Base-by-base conservation (phyloP, 257 asterid species). In the Primulina eburnea region DNA sequence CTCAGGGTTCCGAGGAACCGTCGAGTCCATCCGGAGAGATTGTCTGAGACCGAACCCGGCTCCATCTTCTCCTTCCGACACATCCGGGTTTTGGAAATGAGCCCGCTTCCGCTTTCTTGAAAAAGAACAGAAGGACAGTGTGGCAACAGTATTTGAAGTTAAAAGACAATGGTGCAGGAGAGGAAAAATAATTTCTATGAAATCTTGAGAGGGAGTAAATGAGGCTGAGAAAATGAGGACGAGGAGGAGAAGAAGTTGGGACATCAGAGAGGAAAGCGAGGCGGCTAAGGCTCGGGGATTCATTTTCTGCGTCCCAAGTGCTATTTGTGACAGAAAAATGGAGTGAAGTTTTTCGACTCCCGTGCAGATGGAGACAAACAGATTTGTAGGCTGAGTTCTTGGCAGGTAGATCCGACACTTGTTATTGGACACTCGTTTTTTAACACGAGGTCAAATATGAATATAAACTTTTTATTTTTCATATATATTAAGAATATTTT, bases 91-190 rank as follows among this genome's bases (percentile, higher is more conserved):
- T 20, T 32, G 55, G 16, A 14, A 29, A 35, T n/a, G 69, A 79
- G 66, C n/a, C 59, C 96, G 86, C 72, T 88, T 92, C 0, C 98
- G 83, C 68, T 92, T 92, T 32, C 73, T 64, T 24, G 90, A 64
- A 65, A 82, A 38, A 0, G 93, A 75, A 62, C 79, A 62, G 38
- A 83, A 69, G 0, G 85, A 62, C 18, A 77, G 63, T 34, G 87
- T 47, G 77, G 89, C 71, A 78, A 82, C 72, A 7, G 79, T 74
- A 21, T 84, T 89, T 1, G 96, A 70, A 73, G 84, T 71, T 69
- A 85, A 75, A 67, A 89, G 74, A 60, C 86, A 78, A 68, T 85
- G 89, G 64, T 64, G 84, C 72, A 89, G 84, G 62, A 87, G 78
- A 12, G 82, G 77, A 11, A 79, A 40, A 33, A 80, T 30, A 67